Base-by-base conservation (phyloP, 1,284 basidiomycete species). In the Cryptococcus sp. region DNA sequence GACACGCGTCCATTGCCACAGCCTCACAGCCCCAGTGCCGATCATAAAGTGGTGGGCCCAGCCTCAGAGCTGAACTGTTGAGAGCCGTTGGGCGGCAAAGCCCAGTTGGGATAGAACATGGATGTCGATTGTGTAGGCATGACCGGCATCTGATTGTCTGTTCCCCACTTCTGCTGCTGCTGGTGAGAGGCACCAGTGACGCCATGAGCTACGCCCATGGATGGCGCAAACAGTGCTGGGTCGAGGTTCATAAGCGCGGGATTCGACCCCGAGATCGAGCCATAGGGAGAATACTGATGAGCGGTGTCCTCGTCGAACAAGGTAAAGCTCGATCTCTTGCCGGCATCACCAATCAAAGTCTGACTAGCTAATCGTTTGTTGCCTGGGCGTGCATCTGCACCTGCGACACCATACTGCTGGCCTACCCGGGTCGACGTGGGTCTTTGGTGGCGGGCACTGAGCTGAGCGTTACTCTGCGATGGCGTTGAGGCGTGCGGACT, bases 321-420 rank as follows among this genome's bases (percentile, higher is more conserved):
- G 7, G 59, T n/a, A 27, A 64, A 61, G 19, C 30, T 58, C n/a
- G 63, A 30, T 23, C 57, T 55, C 46, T 64, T 64, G 17, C 56
- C 52, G 16, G 49, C 59, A 20, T 70, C 71, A 2, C 69, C 69
- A 0, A 69, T 61, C 16, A 79, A 64, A 4, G 76, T 78, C 57
- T 75, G 76, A 60, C 66, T 70, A n/a, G 78, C 71, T 25, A 76
- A 53, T 19, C 78, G 66, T 58, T 79, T 79, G 63, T 76, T 77
- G 1, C 71, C 72, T 1, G 77, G 76, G 40, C 76, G 64, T 5
- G 68, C 68, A 41, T 60, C 52, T 20, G 54, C 54, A 5, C 58
- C 23, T 8, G 58, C 39, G 17, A 62, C 30, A 15, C 57, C 57
- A 30, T 50, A 43, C 35, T 7, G 20, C 22, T 22, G 25, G 20